A percentile compares a stretch with the other conserved stretches of the same genome.
Evolutionary conservation across 768 basidiomycete genomes (phyloP).

Genomic region (Termitomyces sp.): DNA sequence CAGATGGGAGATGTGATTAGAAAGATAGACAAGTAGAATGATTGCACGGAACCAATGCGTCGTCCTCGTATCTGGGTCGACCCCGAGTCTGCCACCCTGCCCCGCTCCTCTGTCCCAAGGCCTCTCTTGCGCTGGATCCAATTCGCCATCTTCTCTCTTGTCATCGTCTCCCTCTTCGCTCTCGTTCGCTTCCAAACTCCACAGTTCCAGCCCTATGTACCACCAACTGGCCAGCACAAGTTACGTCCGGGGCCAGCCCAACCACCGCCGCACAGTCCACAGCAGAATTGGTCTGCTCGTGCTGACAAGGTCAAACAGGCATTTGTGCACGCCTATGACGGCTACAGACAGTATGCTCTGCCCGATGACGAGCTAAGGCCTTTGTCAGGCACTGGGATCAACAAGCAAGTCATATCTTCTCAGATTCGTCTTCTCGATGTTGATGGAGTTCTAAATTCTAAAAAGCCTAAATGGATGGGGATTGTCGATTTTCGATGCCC

Average conservation of each 20-base stretch:
- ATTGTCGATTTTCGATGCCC: constrained; percentile 66
- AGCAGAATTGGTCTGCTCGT: constrained; percentile 40
- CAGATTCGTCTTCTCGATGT: background rate
- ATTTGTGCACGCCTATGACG: constrained; percentile 56
- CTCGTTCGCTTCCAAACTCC: constrained; percentile 1
- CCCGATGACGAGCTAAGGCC: constrained; percentile 58
- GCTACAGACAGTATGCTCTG: constrained; percentile 46
- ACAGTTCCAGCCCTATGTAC: background rate
- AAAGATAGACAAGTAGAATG: background rate
- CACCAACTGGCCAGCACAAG: constrained; percentile 1
- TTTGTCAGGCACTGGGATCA: constrained; percentile 36
- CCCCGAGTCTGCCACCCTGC: constrained; percentile 9
- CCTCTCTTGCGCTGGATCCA: constrained; percentile 21
- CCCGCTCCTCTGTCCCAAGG: constrained; percentile 3
- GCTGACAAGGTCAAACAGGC: constrained; percentile 52
- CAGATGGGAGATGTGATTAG: constrained; percentile 85
- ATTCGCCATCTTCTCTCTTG: constrained; percentile 15
- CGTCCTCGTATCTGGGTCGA: constrained; percentile 14
- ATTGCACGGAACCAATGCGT: constrained; percentile 1
- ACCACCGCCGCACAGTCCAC: background rate
- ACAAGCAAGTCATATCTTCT: constrained; percentile 43
- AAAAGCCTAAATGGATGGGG: constrained; percentile 73
- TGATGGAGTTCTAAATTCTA: background rate
- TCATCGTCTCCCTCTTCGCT: constrained; percentile 15
- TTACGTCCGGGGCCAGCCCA: background rate